Base-by-base conservation (phyloP, 257 asterid genomes). In the Lantana camara region DNA sequence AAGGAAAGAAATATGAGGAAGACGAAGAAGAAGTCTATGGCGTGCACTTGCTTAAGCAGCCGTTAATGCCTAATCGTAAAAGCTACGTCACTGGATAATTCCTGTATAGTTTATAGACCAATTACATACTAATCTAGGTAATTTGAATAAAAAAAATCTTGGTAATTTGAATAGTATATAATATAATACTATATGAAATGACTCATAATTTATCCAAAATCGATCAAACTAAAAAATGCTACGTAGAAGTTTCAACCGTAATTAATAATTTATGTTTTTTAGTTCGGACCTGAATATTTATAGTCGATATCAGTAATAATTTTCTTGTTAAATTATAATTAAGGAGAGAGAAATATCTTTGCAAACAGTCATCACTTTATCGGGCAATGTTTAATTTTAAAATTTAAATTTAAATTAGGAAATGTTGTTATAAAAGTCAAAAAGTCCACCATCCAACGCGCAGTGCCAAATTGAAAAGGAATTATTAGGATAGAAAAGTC, bases 371-470 rank as follows among this genome's bases (percentile, higher is more conserved):
- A 19, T 21, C 53, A 15, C 44, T 16, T 40, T 6, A 40, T 52
- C 21, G 15, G 40, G 29, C 11, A 47, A 35, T n/a, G n/a, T 54
- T 34, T 46, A 46, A 17, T 57, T 64, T 54, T 37, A 22, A 9
- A 14, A 34, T 23, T 3, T 21, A n/a, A n/a, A n/a, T n/a, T n/a
- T n/a, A n/a, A n/a, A n/a, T n/a, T n/a, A n/a, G n/a, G n/a, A n/a
- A n/a, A n/a, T 9, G 60, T 55, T n/a, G 47, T 46, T 57, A 29
- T 44, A 16, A 70, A 73, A 72, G 78, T 66, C 80, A 73, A 69
- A 27, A 14, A 49, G 81, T 74, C 81, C 58, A 52, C 67, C 48
- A 66, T 5, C 46, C 5, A 47, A 75, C 79, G 79, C 79, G 79
- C 75, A 60, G 35, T 59, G 8, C 64, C 60, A 67, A 72, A 46